A percentile compares a stretch with the other conserved stretches of the same genome.
Evolutionary conservation across 2,329 filamentous ascomycete genomes (phyloP).

Genomic region (Microsporum audouinii): DNA sequence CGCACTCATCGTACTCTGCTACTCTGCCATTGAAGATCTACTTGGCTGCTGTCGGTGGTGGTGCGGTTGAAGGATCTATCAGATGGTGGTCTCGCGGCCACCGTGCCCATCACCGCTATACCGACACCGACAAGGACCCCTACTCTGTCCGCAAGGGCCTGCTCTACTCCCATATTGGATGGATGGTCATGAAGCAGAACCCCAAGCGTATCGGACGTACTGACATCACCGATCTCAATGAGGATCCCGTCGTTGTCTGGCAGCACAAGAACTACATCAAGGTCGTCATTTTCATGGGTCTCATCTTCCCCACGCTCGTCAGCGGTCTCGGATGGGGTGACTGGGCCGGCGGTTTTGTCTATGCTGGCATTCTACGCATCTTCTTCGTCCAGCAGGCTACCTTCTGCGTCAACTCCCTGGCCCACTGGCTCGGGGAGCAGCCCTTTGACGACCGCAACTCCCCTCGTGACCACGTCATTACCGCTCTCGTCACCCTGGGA

Average conservation of each 20-base stretch:
- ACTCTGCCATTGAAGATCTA: conserved; percentile 66
- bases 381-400: conserved; percentile 87
- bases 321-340: conserved; percentile 71
- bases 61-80: conserved; percentile 74
- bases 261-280: conserved; percentile 81
- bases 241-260: conserved; percentile 74
- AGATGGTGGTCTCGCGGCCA: conserved; percentile 84
- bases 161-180: conserved; percentile 71
- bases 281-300: conserved; percentile 63
- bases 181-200: conserved; percentile 93
- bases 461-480: conserved; percentile 77
- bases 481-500: conserved; percentile 70
- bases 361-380: conserved; percentile 72
- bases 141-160: conserved; percentile 85
- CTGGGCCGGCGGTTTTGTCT: conserved; percentile 71
- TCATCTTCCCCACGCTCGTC: conserved; percentile 63
- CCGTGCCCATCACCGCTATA: conserved; percentile 80
- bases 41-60: conserved; percentile 68
- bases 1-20: conserved; percentile 73
- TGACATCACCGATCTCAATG: conserved; percentile 78
- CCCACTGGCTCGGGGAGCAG: conserved; percentile 85
- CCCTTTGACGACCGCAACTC: conserved; percentile 90
- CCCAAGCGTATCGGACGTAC: conserved; percentile 78
- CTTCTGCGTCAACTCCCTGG: conserved; percentile 85
- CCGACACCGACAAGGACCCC: conserved; percentile 82